These are phyloP conservation scores for Aspergillus sclerotioniger DNA, from an alignment of 495 filamentous ascomycete genomes.

Conservation along the genomic window DNA sequence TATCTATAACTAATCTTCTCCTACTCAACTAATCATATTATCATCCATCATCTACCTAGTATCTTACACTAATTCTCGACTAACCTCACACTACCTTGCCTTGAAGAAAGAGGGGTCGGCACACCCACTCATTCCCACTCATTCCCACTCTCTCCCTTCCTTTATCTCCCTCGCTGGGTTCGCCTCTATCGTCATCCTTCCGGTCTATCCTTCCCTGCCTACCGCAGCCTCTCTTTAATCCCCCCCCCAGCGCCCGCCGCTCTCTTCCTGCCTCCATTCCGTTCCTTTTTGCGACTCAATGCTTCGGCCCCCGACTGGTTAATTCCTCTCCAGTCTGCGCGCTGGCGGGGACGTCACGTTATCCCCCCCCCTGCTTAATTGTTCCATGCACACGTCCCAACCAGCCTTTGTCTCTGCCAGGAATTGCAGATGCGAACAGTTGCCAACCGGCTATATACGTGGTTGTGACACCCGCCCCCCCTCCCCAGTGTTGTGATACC, in stretches of 20 bases:
- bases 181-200: constrained; percentile 8
- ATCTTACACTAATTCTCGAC: background rate
- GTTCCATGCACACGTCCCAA: constrained; percentile 8
- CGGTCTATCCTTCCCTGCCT: constrained; percentile 4
- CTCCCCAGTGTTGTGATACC: constrained; percentile 13
- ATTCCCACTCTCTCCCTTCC: constrained; percentile 1
- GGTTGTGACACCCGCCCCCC: constrained; percentile 14
- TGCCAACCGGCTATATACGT: constrained; percentile 14
- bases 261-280: constrained; percentile 16
- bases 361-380: constrained; percentile 6
- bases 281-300: constrained; percentile 20
- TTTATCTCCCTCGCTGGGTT: constrained; percentile 1
- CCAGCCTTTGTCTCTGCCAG: constrained; percentile 10
- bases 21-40: background rate
- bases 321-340: constrained; percentile 19
- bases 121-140: constrained; percentile 1
- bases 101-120: constrained; percentile 13
- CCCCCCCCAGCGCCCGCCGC: constrained; percentile 9
- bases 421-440: constrained; percentile 15
- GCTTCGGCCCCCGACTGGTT: constrained; percentile 16
- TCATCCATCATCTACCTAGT: too few species aligned
- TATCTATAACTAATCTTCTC: background rate
- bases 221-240: background rate
- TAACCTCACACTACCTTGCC: background rate
- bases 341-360: constrained; percentile 20